Base-by-base conservation (phyloP, 176 grass and related monocot species). In the Oryza officinalis region DNA sequence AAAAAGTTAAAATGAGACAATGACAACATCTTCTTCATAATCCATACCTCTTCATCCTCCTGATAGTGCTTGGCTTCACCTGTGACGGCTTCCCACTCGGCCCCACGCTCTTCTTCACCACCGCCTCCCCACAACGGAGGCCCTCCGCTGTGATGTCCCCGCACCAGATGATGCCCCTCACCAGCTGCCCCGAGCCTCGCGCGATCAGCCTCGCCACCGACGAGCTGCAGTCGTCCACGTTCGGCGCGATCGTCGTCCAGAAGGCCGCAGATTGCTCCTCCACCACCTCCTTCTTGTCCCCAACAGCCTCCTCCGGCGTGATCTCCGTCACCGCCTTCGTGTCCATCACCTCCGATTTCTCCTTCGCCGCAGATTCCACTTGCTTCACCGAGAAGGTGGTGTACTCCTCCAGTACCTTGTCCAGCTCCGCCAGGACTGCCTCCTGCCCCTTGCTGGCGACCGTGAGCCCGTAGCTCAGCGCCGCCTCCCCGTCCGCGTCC, bases 181-280 rank as follows among this genome's bases (percentile, higher is more conserved):
- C 90, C 6, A 98, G 69, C 73, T 93, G 91, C 27, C 89, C 91
- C 3, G 96, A 95, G 27, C 96, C 91, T 27, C 14, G 79, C 6
- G 93, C 96, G 28, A 98, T 96, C 50, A 84, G 68, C 85, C 87
- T 82, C 26, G 96, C 91, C 46, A 91, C 86, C 8, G 85, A 84
- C 32, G 91, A 85, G 83, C 96, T 92, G 85, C 96, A 98, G 40
- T 98, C 96, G 67, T 98, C 96, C 15, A 98, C 96, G 59, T 98
- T 98, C 1, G 96, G 96, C 10, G 96, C 96, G 13, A 98, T 86
- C 9, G 93, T 96, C 4, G 96, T 94, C 96, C 96, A 98, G 85
- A 93, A 96, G 27, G 91, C 93, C 15, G 96, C 96, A 1, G 96
- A 94, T 32, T 80, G 78, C 85, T 92, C 71, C 91, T 98, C 93